phyloP scores from a whole-genome alignment of 1,284 basidiomycete species.

The Apiotrichum domesticum region DNA sequence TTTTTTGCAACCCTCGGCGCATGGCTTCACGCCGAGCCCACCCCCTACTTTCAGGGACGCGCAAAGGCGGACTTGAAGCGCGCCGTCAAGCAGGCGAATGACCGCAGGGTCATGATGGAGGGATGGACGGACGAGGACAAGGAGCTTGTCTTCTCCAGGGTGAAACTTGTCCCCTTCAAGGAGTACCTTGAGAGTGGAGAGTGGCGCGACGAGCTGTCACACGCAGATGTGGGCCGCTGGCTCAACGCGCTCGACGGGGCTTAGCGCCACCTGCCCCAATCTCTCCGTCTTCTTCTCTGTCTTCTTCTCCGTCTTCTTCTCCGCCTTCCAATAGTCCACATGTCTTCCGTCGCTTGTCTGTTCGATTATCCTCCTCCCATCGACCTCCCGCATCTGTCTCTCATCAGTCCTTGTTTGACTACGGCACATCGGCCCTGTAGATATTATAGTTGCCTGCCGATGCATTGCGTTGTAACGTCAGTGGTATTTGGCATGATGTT shows the following conservation, averaged over 20 bases:
- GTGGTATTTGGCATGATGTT: background rate
- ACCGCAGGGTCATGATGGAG: background rate
- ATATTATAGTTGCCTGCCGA: too few relatives aligned
- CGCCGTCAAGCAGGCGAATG: too few relatives aligned
- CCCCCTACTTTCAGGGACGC: background rate
- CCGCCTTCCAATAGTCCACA: too few relatives aligned
- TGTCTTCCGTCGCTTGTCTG: too few relatives aligned
- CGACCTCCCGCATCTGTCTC: too few relatives aligned
- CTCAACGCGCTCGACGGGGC: background rate
- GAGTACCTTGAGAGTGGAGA: background rate
- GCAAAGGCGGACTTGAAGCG: background rate
- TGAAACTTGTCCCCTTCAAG: background rate
- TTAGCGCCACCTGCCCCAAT: too few relatives aligned
- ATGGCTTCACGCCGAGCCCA: background rate
- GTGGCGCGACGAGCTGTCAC: background rate
- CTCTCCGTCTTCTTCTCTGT: too few relatives aligned
- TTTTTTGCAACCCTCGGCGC: background rate
- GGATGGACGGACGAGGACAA: background rate
- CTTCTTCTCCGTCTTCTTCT: too few relatives aligned
- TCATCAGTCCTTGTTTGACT: too few relatives aligned
- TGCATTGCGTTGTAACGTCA: background rate
- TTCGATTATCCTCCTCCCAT: too few relatives aligned
- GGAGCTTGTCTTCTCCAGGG: too few relatives aligned
- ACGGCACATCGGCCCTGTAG: too few relatives aligned
- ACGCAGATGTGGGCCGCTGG: background rate